Conservation (phyloP, 768 basidiomycete species). For the Nidula microcarpa region DNA sequence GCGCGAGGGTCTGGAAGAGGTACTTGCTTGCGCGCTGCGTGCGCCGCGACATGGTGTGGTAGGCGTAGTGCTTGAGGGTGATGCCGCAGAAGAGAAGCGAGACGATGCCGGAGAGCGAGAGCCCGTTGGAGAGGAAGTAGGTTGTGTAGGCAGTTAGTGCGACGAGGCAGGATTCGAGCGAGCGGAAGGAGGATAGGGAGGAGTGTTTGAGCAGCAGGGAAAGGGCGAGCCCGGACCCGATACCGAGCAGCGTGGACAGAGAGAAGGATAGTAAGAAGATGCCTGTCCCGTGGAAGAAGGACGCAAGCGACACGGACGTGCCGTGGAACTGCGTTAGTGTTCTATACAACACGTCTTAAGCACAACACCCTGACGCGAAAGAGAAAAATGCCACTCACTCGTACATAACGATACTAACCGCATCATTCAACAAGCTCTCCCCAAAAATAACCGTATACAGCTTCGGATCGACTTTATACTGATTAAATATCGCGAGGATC, state of each 20-base stretch:
- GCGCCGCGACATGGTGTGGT: slow-evolving; percentile 96
- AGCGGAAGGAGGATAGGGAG: slow-evolving; percentile 79
- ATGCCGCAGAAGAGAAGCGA: slow-evolving; percentile 98
- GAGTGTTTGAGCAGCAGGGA: slow-evolving; percentile 95
- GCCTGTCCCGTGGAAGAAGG: slow-evolving; percentile 94
- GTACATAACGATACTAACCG: slow-evolving; percentile 99
- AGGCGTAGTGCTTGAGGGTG: slow-evolving; percentile 99
- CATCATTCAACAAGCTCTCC: slow-evolving; percentile 95
- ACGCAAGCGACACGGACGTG: slow-evolving; percentile 78
- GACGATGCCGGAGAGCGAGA: slow-evolving; percentile 94
- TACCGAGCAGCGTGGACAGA: slow-evolving; percentile 92
- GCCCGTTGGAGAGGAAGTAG: slow-evolving; percentile 98
- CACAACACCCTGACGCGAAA: not conserved
- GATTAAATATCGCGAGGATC: slow-evolving; percentile 96
- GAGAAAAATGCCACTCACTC: slow-evolving; percentile 64
- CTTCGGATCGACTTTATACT: slow-evolving; percentile 98
- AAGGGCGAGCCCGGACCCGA: slow-evolving; percentile 86
- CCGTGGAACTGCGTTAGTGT: slow-evolving; percentile 92
- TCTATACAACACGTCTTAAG: slow-evolving; percentile 32
- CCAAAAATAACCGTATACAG: slow-evolving; percentile 97
- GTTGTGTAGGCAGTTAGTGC: slow-evolving; percentile 93
- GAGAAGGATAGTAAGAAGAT: slow-evolving; percentile 96
- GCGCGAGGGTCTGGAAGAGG: slow-evolving; percentile 91
- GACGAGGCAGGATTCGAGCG: slow-evolving; percentile 95
- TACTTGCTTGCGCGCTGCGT: slow-evolving; percentile 95